Percentiles rank a stretch among this genome's conserved stretches.
These are phyloP conservation scores for Zygoascus tannicola DNA, from an alignment of 805 yeast species.

Conservation along the genomic window DNA sequence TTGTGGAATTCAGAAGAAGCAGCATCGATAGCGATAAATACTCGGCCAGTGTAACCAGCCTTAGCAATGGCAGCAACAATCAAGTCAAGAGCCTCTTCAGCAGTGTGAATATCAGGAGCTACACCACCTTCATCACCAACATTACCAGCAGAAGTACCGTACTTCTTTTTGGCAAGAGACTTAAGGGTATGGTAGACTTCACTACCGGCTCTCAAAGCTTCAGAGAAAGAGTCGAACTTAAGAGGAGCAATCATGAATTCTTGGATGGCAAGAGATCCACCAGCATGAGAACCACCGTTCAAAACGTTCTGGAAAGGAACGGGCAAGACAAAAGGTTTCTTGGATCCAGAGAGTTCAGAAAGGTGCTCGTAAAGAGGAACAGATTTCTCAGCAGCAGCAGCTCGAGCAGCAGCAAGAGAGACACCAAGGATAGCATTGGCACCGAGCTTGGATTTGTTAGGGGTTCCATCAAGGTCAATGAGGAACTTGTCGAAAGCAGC, in stretches of 20 bases:
- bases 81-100: conserved; percentile 95
- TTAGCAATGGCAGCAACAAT: conserved; percentile 78
- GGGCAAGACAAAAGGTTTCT: conserved; percentile 85
- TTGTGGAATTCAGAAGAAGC: conserved; percentile 97
- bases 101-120: conserved; percentile 93
- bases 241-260: conserved; percentile 99
- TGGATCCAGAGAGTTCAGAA: conserved; percentile 68
- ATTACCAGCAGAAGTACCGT: conserved; percentile 98
- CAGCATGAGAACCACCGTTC: conserved; percentile 99
- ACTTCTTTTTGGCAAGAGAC: conserved; percentile 83
- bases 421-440: conserved; percentile 99
- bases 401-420: conserved; percentile 93
- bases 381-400: conserved; percentile 93
- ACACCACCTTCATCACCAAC: conserved; percentile 99
- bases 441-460: conserved; percentile 95
- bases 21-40: conserved; percentile 87
- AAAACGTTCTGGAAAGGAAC: conserved; percentile 98
- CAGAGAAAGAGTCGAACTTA: conserved; percentile 82
- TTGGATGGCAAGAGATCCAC: conserved; percentile 98
- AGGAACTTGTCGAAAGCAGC: conserved; percentile 78
- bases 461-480: conserved; percentile 84
- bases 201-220: conserved; percentile 93
- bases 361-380: conserved; percentile 92
- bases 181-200: conserved; percentile 98
- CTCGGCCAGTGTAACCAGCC: conserved; percentile 93